A percentile compares a stretch with the other conserved stretches of the same genome.
phyloP scores from a whole-genome alignment of 164 flowering plant species.

The Tinospora cordifolia region DNA sequence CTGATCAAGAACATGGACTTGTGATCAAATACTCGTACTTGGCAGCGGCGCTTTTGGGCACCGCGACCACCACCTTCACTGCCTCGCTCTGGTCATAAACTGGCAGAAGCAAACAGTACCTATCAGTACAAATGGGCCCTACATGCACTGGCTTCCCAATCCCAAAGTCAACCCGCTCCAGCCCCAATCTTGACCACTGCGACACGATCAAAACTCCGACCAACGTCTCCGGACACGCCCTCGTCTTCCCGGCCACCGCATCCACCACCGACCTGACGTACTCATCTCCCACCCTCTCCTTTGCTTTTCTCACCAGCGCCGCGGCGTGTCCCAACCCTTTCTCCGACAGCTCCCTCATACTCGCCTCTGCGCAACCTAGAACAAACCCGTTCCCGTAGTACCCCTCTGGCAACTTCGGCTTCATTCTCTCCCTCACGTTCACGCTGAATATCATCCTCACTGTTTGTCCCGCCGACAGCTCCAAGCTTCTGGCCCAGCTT shows the following conservation, averaged over 20 bases:
- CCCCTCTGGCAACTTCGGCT: slow-evolving; percentile 54
- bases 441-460: slow-evolving; percentile 49
- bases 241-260: slow-evolving; percentile 30
- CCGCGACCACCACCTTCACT: slow-evolving; percentile 59
- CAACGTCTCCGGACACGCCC: slow-evolving; percentile 50
- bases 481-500: slow-evolving; percentile 53
- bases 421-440: slow-evolving; percentile 41
- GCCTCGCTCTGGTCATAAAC: slow-evolving; percentile 31
- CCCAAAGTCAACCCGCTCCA: slow-evolving; percentile 69
- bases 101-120: slow-evolving; percentile 59
- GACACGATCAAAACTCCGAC: slow-evolving; percentile 53
- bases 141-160: slow-evolving; percentile 56
- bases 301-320: slow-evolving; percentile 40
- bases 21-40: slow-evolving; percentile 32
- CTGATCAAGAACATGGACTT: slow-evolving; percentile 16
- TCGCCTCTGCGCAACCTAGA: slow-evolving; percentile 47
- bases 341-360: slow-evolving; percentile 33
- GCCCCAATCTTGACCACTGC: slow-evolving; percentile 70
- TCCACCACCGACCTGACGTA: slow-evolving; percentile 41
- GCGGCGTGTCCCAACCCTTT: slow-evolving; percentile 39
- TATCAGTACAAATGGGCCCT: slow-evolving; percentile 43
- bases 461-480: slow-evolving; percentile 34
- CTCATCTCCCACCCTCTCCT: slow-evolving; percentile 43
- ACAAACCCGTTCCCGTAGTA: slow-evolving; percentile 73
- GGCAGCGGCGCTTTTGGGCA: slow-evolving; percentile 42